Base-by-base conservation (phyloP, 208 protist genomes). In the Trypanosoma scelopori region DNA sequence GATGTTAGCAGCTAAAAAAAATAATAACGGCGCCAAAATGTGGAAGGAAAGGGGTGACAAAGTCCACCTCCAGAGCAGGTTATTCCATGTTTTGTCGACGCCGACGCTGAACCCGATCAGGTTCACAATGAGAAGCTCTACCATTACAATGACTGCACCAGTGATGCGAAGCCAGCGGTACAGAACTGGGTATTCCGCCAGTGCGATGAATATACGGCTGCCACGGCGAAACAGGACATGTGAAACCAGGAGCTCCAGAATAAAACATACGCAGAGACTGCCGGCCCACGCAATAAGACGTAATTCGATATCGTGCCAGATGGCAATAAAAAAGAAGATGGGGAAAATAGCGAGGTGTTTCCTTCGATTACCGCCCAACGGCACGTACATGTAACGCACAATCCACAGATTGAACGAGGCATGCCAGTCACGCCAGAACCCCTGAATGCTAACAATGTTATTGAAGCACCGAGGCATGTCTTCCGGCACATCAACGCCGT, bases 361-460 rank as follows among this genome's bases (percentile, higher is more conserved):
- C 39, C 57, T 68, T 25, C 46, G 50, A 41, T 62, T 71, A 43
- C 92, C 93, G 35, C 92, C 78, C 27, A 93, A 56, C 46, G 87
- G 81, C 12, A 92, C 69, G 55, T 94, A 96, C 63, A 91, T 66
- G 50, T 87, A 98, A 28, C 93, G 87, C 43, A 97, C 78, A 45
- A 97, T 87, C 89, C 93, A 98, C 53, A 93, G 69, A 63, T 98
- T 97, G 70, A 98, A 93, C 7, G 78, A 83, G n/a, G 81, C 78
- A 70, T 98, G 93, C 93, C 92, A 97, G 64, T 87, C 80, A 30
- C 91, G 66, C 94, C 95, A 98, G 73, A 98, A 98, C 28, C 74
- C 76, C 15, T 73, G 75, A 27, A 98, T 92, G 37, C 76, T 84
- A 32, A 82, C 68, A 20, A 76, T 85, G 55, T 87, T 87, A 37